Percentiles rank a stretch among this genome's conserved stretches.
These are phyloP conservation scores for Leishmania amazonensis DNA, from an alignment of 208 protist genomes.

Conservation along the genomic window DNA sequence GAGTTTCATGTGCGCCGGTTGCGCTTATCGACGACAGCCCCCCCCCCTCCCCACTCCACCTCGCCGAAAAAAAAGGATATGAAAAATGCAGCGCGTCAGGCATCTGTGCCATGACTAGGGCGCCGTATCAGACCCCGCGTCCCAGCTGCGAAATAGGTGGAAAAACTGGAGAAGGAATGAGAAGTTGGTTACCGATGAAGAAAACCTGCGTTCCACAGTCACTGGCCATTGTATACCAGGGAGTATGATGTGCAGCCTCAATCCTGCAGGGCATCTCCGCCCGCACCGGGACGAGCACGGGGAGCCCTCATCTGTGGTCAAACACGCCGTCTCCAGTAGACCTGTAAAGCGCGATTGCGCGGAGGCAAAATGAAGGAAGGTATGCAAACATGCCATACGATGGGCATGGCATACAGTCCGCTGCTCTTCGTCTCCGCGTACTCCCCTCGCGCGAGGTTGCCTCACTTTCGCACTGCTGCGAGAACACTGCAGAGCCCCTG, in stretches of 20 bases:
- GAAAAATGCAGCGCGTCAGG: not conserved
- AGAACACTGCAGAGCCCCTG: not conserved
- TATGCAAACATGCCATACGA: not conserved
- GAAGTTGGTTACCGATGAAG: not conserved
- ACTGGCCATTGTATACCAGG: constrained; percentile 3
- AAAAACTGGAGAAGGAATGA: not conserved
- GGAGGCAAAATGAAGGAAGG: not conserved
- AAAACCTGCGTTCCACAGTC: not conserved
- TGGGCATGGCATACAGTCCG: not conserved
- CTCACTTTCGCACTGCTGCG: not conserved
- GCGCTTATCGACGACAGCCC: not conserved
- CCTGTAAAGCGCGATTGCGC: not conserved
- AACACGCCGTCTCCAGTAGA: not conserved
- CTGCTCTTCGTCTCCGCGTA: not conserved
- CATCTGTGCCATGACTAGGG: not conserved
- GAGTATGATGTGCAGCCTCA: not conserved
- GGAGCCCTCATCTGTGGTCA: not conserved
- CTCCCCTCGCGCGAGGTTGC: not conserved
- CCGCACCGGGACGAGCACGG: not conserved
- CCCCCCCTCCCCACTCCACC: too few species aligned
- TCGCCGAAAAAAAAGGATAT: not conserved
- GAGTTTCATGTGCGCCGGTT: not conserved
- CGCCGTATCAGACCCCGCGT: not conserved
- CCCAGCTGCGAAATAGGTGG: not conserved
- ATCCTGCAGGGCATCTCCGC: not conserved